A percentile compares a stretch with the other conserved stretches of the same genome.
Conservation (phyloP, 257 asterid species). For the Avicennia marina region DNA sequence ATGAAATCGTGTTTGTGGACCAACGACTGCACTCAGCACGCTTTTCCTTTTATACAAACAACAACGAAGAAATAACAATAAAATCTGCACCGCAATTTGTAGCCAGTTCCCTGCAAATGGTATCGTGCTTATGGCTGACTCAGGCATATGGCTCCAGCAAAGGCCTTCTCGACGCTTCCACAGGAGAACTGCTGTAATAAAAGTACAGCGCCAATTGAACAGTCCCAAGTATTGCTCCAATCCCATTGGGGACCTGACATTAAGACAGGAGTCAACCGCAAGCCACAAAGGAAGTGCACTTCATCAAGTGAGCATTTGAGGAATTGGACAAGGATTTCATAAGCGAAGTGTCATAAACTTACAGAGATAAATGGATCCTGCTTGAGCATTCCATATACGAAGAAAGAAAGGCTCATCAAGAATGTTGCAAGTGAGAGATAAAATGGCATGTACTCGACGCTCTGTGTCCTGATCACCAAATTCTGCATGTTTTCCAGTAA, state of each 20-base stretch:
- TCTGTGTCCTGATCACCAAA: slow-evolving; percentile 74
- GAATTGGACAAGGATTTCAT: no score
- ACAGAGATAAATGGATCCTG: slow-evolving; percentile 62
- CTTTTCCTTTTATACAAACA: no score
- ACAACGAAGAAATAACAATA: no score
- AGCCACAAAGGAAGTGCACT: no score
- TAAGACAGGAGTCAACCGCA: neutral
- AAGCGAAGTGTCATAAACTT: slow-evolving; percentile 21
- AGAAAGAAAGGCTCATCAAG: slow-evolving; percentile 81
- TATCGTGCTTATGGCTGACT: no score
- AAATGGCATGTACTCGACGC: slow-evolving; percentile 87
- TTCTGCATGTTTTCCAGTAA: no score
- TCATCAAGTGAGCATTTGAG: no score
- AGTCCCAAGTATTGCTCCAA: slow-evolving; percentile 75
- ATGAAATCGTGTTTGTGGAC: no score
- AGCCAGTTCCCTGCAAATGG: no score
- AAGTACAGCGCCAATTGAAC: slow-evolving; percentile 64
- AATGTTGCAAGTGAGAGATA: slow-evolving; percentile 83
- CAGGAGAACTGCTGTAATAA: slow-evolving; percentile 39
- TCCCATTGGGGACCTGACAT: slow-evolving; percentile 75
- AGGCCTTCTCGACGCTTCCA: slow-evolving; percentile 37
- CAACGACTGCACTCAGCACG: no score
- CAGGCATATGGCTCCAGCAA: slow-evolving; percentile 57
- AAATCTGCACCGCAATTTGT: no score
- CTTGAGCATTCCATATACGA: slow-evolving; percentile 69